These are phyloP conservation scores for Ustilago cynodontis DNA, from an alignment of 1,284 basidiomycete genomes.

Conservation along the genomic window DNA sequence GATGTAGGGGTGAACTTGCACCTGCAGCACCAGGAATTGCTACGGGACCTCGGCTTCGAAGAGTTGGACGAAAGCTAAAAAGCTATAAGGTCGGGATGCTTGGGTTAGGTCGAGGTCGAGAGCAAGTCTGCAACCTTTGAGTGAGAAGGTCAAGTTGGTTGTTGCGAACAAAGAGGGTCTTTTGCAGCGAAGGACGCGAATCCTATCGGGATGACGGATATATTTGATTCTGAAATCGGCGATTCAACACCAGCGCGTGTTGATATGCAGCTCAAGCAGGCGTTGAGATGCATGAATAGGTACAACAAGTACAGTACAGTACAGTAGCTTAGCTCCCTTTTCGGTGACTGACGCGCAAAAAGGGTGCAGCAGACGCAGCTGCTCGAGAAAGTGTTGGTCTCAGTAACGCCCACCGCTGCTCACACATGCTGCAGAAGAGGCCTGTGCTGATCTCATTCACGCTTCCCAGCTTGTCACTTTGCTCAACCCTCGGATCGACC, in stretches of 20 bases:
- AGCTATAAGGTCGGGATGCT: not conserved
- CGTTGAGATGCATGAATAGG: not conserved
- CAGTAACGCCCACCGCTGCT: constrained; percentile 4
- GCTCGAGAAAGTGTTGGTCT: constrained; percentile 33
- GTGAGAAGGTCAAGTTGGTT: not conserved
- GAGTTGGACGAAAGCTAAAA: not conserved
- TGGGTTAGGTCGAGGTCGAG: not conserved
- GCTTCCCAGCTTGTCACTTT: constrained; percentile 5
- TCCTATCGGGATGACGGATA: not conserved
- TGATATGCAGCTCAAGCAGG: constrained; percentile 13
- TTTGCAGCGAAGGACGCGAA: not conserved
- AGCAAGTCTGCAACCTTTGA: not conserved
- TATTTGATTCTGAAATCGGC: constrained; percentile 8
- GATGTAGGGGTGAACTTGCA: not conserved
- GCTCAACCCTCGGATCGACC: not conserved
- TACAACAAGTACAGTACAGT: too few species aligned
- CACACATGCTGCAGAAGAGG: constrained; percentile 22
- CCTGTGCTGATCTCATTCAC: constrained; percentile 26
- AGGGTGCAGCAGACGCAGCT: not conserved
- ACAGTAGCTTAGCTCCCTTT: constrained; percentile 6
- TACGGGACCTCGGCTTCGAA: not conserved
- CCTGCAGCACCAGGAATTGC: not conserved
- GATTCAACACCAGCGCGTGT: constrained; percentile 15
- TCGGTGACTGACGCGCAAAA: constrained; percentile 3
- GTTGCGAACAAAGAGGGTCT: constrained; percentile 1